Conservation (phyloP, 2,329 filamentous ascomycete genomes). For the Fusarium hostae region DNA sequence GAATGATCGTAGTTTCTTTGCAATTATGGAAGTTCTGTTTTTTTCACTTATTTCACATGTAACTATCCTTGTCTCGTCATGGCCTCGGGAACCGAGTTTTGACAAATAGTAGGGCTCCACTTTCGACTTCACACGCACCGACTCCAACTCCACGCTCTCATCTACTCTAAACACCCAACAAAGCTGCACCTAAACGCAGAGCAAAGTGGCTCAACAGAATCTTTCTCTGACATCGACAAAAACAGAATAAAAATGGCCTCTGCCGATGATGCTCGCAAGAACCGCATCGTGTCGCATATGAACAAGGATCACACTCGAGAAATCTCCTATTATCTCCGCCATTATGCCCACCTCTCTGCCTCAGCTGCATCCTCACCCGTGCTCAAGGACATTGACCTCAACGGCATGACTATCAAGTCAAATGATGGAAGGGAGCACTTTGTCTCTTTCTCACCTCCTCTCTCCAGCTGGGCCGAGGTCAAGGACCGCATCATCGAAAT, state of each 20-base stretch:
- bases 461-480: constrained; percentile 74
- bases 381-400: constrained; percentile 73
- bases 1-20: neutral
- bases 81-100: neutral
- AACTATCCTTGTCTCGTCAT: neutral
- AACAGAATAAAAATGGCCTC: constrained; percentile 35
- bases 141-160: neutral
- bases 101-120: constrained; percentile 29
- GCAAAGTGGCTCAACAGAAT: neutral
- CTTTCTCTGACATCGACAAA: neutral
- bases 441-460: constrained; percentile 75
- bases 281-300: constrained; percentile 78
- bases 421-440: constrained; percentile 58
- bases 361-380: constrained; percentile 66
- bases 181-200: neutral
- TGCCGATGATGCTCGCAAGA: constrained; percentile 46
- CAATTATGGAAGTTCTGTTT: neutral
- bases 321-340: constrained; percentile 80
- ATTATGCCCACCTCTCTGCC: constrained; percentile 71
- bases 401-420: constrained; percentile 69
- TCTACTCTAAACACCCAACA: neutral
- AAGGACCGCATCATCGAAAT: constrained; percentile 79
- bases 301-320: constrained; percentile 83
- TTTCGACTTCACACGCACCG: constrained; percentile 29
- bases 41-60: constrained; percentile 1